Base-by-base conservation (phyloP, 2,329 filamentous ascomycete species). In the Xylariomycetidae sp. region DNA sequence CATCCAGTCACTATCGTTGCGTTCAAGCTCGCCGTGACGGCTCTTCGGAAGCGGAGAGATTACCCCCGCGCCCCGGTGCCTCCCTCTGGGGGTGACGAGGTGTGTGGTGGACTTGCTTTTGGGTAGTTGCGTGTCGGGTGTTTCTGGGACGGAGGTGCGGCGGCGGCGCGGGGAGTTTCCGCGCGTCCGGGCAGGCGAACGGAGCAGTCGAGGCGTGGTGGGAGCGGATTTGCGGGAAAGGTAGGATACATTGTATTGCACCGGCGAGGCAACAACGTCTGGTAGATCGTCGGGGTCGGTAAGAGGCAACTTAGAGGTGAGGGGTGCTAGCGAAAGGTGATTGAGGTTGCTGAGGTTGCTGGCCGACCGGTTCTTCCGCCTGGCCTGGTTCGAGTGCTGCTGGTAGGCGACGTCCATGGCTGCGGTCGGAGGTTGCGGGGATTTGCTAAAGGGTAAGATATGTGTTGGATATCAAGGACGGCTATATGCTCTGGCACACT, bases 61-160 rank as follows among this genome's bases (percentile, higher is more conserved):
- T 23, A 42, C 35, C 27, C 43, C 46, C 29, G 39, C 35, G 22
- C 43, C 38, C 28, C 46, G 38, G 35, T 46, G 49, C 25, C 42
- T 43, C 19, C 44, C 43, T 23, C 46, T 46, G 19, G 50, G 44
- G 7, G 39, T 37, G 15, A 55, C 45, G 19, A 82, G 64, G 29
- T 82, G 70, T 2, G 70, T 72, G 26, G 76, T 70, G 1, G 78
- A 82, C 56, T 78, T 80, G 59, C 75, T 79, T 59, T 79, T 82
- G 19, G 66, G 54, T 6, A 79, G 54, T 9, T 60, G 47, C 36
- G 48, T 42, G 31, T 39, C 37, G 25, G 47, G 36, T 25, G 39
- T 37, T 26, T 53, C 49, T 9, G 62, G 56, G 22, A 56, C 54
- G 12, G 62, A 64, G 33, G 60, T 49, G 12, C 53, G 59, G 43